phyloP scores from a whole-genome alignment of 2,329 filamentous ascomycete species.

The Piedraia hortae region DNA sequence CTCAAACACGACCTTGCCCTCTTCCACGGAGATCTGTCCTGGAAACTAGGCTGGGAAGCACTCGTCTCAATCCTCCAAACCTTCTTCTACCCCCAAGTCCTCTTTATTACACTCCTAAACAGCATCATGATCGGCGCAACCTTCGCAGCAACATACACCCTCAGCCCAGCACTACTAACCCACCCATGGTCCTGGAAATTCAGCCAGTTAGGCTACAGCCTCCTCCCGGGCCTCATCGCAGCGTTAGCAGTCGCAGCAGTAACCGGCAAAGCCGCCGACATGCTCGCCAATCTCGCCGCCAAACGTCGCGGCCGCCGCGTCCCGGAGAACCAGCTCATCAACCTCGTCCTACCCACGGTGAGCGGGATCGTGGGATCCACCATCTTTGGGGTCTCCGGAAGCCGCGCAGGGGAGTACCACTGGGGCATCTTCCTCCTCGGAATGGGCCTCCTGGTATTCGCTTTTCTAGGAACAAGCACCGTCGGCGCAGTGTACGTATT shows the following conservation, averaged over 20 bases:
- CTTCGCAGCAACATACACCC: conserved; percentile 8
- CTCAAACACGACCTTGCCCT: conserved; percentile 7
- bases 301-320: conserved; percentile 7
- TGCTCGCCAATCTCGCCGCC: conserved; percentile 7
- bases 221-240: conserved; percentile 7
- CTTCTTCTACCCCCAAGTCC: conserved; percentile 10
- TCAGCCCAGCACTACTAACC: conserved; percentile 7
- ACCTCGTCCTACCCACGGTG: conserved; percentile 7
- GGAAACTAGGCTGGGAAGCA: conserved; percentile 6
- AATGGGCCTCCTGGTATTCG: conserved; percentile 9
- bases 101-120: conserved; percentile 11
- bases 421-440: conserved; percentile 8
- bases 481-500: conserved; percentile 10
- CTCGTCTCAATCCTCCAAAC: conserved; percentile 10
- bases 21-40: conserved; percentile 5
- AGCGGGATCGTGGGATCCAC: conserved; percentile 8
- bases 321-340: conserved; percentile 9
- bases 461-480: conserved; percentile 10
- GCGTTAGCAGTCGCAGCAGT: conserved; percentile 6
- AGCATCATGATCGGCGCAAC: conserved; percentile 9
- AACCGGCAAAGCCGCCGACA: conserved; percentile 8
- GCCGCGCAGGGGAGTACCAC: conserved; percentile 5
- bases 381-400: conserved; percentile 8
- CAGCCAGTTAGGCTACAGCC: conserved; percentile 6
- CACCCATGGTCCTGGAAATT: conserved; percentile 8